phyloP scores from a whole-genome alignment of 2,329 filamentous ascomycete species.

The Camillea tinctor region DNA sequence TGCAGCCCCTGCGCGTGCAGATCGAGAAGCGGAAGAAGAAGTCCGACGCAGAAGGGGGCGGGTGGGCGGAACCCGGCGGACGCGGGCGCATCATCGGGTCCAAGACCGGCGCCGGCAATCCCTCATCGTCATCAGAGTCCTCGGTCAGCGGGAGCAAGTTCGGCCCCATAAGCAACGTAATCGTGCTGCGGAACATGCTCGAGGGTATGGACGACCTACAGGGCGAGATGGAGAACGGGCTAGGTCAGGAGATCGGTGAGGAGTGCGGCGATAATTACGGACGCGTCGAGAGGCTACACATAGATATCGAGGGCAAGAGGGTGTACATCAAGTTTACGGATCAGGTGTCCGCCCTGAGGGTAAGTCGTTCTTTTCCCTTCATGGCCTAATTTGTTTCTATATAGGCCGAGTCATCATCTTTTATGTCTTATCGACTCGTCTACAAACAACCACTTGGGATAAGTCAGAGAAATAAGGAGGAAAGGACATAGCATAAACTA shows the following conservation, averaged over 20 bases:
- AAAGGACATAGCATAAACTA: not conserved
- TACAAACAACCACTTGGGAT: constrained; percentile 3
- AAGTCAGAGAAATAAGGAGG: not conserved
- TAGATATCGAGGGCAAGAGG: constrained; percentile 61
- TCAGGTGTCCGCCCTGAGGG: constrained; percentile 77
- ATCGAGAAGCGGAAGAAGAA: constrained; percentile 83
- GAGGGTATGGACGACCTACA: constrained; percentile 75
- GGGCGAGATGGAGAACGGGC: constrained; percentile 69
- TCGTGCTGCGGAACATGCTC: constrained; percentile 82
- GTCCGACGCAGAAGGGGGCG: constrained; percentile 75
- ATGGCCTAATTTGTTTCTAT: not conserved
- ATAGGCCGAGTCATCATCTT: not conserved
- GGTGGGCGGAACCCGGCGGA: constrained; percentile 67
- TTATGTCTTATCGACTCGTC: not conserved
- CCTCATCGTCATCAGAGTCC: constrained; percentile 17
- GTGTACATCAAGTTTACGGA: constrained; percentile 96
- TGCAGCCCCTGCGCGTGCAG: constrained; percentile 78
- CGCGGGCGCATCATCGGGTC: constrained; percentile 79
- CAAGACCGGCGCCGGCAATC: constrained; percentile 39
- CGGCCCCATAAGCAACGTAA: constrained; percentile 75
- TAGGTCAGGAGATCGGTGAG: constrained; percentile 94
- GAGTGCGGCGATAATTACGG: constrained; percentile 91
- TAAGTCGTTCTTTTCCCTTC: constrained; percentile 44
- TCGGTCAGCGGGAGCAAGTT: constrained; percentile 50
- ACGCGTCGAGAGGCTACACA: constrained; percentile 74